These are phyloP conservation scores for Aphanocladium album DNA, from an alignment of 2,329 filamentous ascomycete species.

Conservation along the genomic window DNA sequence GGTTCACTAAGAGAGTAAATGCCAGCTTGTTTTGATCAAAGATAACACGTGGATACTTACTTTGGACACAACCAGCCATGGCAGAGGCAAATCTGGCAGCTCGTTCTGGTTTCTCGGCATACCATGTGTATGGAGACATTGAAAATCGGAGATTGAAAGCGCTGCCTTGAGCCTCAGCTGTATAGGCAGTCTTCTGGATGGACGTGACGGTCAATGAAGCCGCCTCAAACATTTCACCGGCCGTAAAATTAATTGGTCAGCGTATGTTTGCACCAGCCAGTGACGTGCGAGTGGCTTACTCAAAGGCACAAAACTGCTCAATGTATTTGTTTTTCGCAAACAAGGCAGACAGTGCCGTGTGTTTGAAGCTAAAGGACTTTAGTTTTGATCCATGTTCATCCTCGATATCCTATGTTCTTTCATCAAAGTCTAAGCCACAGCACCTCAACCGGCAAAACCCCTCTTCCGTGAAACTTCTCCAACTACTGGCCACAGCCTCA, in stretches of 20 bases:
- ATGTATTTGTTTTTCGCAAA: slow-evolving; percentile 17
- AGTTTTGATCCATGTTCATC: too few relatives aligned
- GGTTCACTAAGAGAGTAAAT: slow-evolving; percentile 6
- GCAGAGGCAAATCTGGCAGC: slow-evolving; percentile 16
- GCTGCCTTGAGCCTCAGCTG: slow-evolving; percentile 16
- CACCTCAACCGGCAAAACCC: too few relatives aligned
- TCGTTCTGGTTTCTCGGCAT: slow-evolving; percentile 13
- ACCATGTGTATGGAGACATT: slow-evolving; percentile 17
- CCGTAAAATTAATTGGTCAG: slow-evolving; percentile 10
- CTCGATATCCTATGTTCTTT: too few relatives aligned
- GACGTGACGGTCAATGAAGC: slow-evolving; percentile 13
- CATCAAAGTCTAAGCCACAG: too few relatives aligned
- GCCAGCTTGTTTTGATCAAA: neutral
- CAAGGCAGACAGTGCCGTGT: slow-evolving; percentile 15
- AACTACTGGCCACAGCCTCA: too few relatives aligned
- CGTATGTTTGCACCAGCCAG: neutral
- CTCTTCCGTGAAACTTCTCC: too few relatives aligned
- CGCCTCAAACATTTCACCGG: slow-evolving; percentile 26
- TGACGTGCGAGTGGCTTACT: neutral
- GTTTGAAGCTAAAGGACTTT: too few relatives aligned
- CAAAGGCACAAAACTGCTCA: slow-evolving; percentile 11
- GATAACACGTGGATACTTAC: neutral
- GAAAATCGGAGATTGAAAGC: slow-evolving; percentile 18
- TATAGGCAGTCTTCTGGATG: slow-evolving; percentile 18
- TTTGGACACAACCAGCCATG: slow-evolving; percentile 14